Evolutionary conservation across 306 rosid species (phyloP), one percentile per base, ranked within the genome.

Genomic region (Cucurbita moschata): DNA sequence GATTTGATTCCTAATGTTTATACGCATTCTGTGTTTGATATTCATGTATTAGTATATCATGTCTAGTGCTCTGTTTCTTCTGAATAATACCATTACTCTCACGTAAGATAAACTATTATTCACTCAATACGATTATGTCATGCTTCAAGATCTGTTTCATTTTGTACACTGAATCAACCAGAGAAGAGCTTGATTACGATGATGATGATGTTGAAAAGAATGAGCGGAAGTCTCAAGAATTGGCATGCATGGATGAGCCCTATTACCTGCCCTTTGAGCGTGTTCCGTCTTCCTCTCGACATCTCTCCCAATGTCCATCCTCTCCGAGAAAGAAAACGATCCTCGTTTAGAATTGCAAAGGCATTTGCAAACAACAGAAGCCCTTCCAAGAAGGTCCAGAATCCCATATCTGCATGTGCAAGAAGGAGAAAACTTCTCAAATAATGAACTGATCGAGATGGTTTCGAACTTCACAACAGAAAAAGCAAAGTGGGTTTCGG

Each of bases 341-440:
- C 96, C 79, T 93, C 98, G n/a, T 93, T 93, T 81, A 86, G 79
- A 52, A 90, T 86, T n/a, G 97, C 94, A 64, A 93, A 77, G 10
- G 89, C 90, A 72, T 93, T 93, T 73, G 88, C 85, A 37, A 90
- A 81, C 30, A 90, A 85, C 50, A 90, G 80, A 71, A 87, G 42
- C n/a, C 92, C 97, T 85, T 88, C 88, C 7, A 93, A 60, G 12
- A 84, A 56, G 16, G 85, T 82, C 97, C 98, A 88, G 26, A 90
- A 86, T 0, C 88, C 88, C 98, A 90, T 90, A 52, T 78, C 74
- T 69, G 58, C 59, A 50, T 46, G 40, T 23, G 21, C 69, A 8
- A 15, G 16, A 37, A 15, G 7, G 21, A 38, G 23, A 38, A 16
- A 62, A 9, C 49, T 60, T 60, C n/a, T 30, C 18, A 30, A 58